A percentile compares a stretch with the other conserved stretches of the same genome.
phyloP scores from a whole-genome alignment of 805 yeast species.

The Lipomyces lipofer region DNA sequence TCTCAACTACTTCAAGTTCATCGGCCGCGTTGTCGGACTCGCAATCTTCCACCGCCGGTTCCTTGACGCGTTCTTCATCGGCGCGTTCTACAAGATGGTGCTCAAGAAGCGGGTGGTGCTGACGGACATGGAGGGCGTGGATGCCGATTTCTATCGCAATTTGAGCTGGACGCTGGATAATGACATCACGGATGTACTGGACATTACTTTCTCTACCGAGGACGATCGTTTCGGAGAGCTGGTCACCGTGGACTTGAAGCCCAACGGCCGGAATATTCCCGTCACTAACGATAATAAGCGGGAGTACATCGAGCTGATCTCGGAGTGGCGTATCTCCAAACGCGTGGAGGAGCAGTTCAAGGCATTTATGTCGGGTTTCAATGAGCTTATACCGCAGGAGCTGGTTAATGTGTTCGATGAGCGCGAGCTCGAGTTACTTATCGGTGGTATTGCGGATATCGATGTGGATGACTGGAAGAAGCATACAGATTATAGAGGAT shows the following conservation, averaged over 20 bases:
- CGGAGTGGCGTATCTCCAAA: conserved; percentile 93
- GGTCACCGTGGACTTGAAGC: conserved; percentile 84
- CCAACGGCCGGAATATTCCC: conserved; percentile 82
- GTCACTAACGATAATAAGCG: conserved; percentile 93
- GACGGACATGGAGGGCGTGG: conserved; percentile 98
- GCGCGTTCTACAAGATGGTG: conserved; percentile 98
- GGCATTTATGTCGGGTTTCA: conserved; percentile 96
- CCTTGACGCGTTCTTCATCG: conserved; percentile 96
- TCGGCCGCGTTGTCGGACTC: conserved; percentile 96
- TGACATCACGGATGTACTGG: conserved; percentile 84
- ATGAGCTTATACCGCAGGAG: conserved; percentile 96
- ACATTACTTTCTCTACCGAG: conserved; percentile 77
- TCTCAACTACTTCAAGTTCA: conserved; percentile 94
- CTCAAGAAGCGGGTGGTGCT: conserved; percentile 88
- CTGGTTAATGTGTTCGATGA: conserved; percentile 95
- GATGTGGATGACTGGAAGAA: conserved; percentile 99
- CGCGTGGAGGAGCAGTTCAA: conserved; percentile 94
- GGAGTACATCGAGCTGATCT: conserved; percentile 90
- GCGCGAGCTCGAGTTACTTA: conserved; percentile 91
- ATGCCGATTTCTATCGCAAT: conserved; percentile 92
- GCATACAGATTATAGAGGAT: conserved; percentile 98
- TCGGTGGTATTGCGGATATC: conserved; percentile 97
- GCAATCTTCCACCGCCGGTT: conserved; percentile 98
- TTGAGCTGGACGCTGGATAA: conserved; percentile 95
- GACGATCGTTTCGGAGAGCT: conserved; percentile 96